Conservation (phyloP, 2,329 filamentous ascomycete genomes). For the Apiospora kogelbergensis region DNA sequence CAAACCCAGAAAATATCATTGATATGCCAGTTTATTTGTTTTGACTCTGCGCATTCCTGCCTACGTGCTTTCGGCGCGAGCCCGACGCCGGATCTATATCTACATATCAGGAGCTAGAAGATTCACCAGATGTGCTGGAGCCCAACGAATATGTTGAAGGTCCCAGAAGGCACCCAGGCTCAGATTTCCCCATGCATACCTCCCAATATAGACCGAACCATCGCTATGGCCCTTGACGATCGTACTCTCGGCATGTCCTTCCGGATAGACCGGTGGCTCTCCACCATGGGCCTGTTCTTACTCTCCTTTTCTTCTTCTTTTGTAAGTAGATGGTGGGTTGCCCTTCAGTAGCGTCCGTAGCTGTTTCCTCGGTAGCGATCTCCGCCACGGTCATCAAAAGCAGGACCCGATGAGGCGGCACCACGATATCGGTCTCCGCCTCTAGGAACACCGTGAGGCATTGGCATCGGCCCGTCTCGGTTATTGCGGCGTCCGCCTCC, state of each 20-base stretch:
- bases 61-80: not conserved
- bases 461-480: conserved; percentile 26
- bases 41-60: not conserved
- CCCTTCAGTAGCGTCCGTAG: conserved; percentile 11
- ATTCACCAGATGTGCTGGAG: not conserved
- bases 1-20: not conserved
- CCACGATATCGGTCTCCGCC: conserved; percentile 34
- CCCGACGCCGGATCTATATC: not conserved
- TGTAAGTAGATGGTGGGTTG: not conserved
- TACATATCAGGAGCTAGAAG: not conserved
- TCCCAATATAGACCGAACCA: not conserved
- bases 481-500: conserved; percentile 27
- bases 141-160: not conserved
- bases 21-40: not conserved
- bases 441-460: conserved; percentile 30
- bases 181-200: not conserved
- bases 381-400: conserved; percentile 24
- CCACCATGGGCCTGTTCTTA: not conserved
- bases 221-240: not conserved
- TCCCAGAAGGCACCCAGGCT: not conserved
- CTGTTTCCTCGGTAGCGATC: conserved; percentile 18
- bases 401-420: conserved; percentile 17
- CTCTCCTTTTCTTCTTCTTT: not conserved
- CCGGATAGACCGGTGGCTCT: not conserved
- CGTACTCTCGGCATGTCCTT: not conserved